Evolutionary conservation across 768 basidiomycete species (phyloP).

Genomic region (Tubosaeta brunneosetosa): DNA sequence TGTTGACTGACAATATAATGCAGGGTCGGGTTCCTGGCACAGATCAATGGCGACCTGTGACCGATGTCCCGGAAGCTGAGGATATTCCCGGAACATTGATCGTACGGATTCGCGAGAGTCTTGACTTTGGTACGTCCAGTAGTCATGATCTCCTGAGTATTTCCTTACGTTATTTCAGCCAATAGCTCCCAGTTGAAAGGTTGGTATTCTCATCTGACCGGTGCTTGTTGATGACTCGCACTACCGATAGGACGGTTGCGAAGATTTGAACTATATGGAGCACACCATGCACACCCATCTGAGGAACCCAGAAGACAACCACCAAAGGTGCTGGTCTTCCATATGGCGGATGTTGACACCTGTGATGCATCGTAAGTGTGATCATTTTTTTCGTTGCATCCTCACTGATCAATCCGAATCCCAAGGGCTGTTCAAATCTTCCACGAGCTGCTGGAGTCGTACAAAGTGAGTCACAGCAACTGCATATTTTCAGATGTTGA

Average conservation of each 20-base stretch:
- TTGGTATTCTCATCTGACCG: neutral
- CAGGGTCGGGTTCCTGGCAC: slow-evolving; percentile 88
- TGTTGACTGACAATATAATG: neutral
- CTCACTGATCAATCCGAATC: slow-evolving; percentile 4
- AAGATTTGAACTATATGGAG: slow-evolving; percentile 85
- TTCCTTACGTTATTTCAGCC: slow-evolving; percentile 40
- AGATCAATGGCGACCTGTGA: slow-evolving; percentile 84
- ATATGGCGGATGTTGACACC: slow-evolving; percentile 86
- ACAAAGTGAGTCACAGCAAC: slow-evolving; percentile 46
- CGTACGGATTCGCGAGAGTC: slow-evolving; percentile 80
- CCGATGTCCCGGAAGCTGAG: slow-evolving; percentile 83
- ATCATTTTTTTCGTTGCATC: neutral
- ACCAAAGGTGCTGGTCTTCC: slow-evolving; percentile 80
- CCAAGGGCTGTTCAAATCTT: slow-evolving; percentile 79
- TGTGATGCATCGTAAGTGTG: slow-evolving; percentile 83
- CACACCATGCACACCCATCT: slow-evolving; percentile 76
- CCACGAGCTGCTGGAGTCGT: slow-evolving; percentile 71
- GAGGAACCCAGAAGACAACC: slow-evolving; percentile 76
- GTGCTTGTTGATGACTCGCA: neutral
- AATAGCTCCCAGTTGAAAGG: slow-evolving; percentile 96
- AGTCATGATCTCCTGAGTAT: neutral
- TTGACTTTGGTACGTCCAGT: slow-evolving; percentile 73
- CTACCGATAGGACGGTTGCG: slow-evolving; percentile 59
- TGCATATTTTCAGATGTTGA: neutral
- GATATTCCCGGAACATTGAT: slow-evolving; percentile 79